Evolutionary conservation across 2,329 filamentous ascomycete genomes (phyloP).

Genomic region (Fonsecaea multimorphosa): DNA sequence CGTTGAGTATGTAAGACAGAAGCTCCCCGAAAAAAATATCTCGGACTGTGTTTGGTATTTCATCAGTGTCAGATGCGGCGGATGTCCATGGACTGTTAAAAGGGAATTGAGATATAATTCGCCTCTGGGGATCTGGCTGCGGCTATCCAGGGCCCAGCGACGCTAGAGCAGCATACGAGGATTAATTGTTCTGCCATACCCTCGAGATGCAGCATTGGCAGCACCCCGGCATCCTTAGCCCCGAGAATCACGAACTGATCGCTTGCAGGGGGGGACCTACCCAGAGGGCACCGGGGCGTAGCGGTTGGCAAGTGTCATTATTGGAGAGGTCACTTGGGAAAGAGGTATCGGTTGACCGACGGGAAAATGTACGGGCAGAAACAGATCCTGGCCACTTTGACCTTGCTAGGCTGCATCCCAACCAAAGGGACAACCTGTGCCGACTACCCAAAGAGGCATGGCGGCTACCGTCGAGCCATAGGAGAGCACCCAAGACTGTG

Average conservation of each 20-base stretch:
- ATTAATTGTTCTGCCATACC: slow-evolving; percentile 34
- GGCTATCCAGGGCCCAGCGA: slow-evolving; percentile 23
- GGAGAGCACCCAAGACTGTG: slow-evolving; percentile 13
- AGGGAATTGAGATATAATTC: slow-evolving; percentile 31
- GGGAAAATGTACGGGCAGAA: slow-evolving; percentile 27
- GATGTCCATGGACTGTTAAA: slow-evolving; percentile 18
- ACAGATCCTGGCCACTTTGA: slow-evolving; percentile 12
- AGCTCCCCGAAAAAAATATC: slow-evolving; percentile 2
- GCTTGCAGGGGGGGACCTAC: slow-evolving; percentile 18
- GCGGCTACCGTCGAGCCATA: slow-evolving; percentile 9
- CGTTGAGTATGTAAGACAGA: slow-evolving; percentile 19
- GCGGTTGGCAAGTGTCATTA: slow-evolving; percentile 3
- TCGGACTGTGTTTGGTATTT: slow-evolving; percentile 26
- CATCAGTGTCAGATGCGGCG: slow-evolving; percentile 28
- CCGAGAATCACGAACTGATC: slow-evolving; percentile 17
- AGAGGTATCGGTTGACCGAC: slow-evolving; percentile 28
- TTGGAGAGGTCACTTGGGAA: neutral
- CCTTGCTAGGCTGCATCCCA: neutral
- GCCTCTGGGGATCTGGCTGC: slow-evolving; percentile 19
- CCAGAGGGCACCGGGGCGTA: slow-evolving; percentile 6
- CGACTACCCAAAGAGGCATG: slow-evolving; percentile 30
- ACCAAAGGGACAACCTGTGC: slow-evolving; percentile 20
- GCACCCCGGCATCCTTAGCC: slow-evolving; percentile 17
- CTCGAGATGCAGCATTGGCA: slow-evolving; percentile 11
- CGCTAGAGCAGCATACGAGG: slow-evolving; percentile 27